phyloP scores from a whole-genome alignment of 192 early-diverging fungal species.

The Coemansia nantahalensis region DNA sequence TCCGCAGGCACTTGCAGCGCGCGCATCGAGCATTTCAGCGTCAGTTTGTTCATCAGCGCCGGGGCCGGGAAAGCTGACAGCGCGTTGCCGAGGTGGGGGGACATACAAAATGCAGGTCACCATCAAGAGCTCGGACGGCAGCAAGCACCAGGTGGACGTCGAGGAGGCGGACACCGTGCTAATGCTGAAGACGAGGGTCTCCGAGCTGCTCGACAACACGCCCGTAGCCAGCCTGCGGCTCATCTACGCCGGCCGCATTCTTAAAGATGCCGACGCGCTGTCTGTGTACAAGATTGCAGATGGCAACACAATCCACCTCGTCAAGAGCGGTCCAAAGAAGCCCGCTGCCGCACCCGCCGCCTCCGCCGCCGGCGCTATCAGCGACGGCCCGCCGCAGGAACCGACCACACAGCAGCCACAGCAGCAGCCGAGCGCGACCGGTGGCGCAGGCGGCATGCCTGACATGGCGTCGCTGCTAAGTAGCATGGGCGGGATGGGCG shows the following conservation, averaged over 20 bases:
- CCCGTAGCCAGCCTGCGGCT: conserved; percentile 74
- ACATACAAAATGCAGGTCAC: conserved; percentile 16
- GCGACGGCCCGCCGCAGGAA: conserved; percentile 4
- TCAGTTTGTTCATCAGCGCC: too few species aligned
- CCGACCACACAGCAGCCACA: neutral
- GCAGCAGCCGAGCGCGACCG: neutral
- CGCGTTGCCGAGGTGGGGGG: too few species aligned
- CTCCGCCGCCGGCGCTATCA: conserved; percentile 20
- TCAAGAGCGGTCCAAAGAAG: conserved; percentile 63
- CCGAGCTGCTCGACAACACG: conserved; percentile 58
- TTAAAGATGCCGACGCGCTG: conserved; percentile 87
- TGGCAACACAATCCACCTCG: conserved; percentile 91
- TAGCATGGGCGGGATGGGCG: conserved; percentile 36
- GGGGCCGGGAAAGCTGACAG: too few species aligned
- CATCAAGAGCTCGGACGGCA: conserved; percentile 35
- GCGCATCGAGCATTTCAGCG: too few species aligned
- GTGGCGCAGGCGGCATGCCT: conserved; percentile 15
- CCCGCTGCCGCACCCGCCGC: conserved; percentile 15
- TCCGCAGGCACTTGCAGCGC: too few species aligned
- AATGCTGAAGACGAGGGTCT: conserved; percentile 77
- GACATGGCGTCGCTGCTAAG: conserved; percentile 42
- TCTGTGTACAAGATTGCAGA: conserved; percentile 78
- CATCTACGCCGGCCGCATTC: conserved; percentile 90
- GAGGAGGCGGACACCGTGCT: conserved; percentile 61
- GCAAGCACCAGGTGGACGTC: conserved; percentile 9